phyloP scores from a whole-genome alignment of 1,284 basidiomycete genomes.

The Coniferiporia weirii region DNA sequence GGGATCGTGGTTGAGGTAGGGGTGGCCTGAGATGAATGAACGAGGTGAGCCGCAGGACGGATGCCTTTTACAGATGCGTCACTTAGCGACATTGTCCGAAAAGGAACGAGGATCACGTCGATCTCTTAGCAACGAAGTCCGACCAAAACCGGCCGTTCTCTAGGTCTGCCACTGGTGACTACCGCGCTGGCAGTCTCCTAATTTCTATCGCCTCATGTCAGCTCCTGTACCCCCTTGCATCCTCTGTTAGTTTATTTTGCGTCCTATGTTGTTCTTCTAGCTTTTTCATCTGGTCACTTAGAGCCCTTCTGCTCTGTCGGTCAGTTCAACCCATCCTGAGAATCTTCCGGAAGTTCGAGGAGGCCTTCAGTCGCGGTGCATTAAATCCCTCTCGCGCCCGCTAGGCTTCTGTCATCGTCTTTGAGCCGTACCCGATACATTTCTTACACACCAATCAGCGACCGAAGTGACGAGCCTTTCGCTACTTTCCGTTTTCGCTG shows the following conservation, averaged over 20 bases:
- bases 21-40: too few species aligned
- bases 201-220: neutral
- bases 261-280: neutral
- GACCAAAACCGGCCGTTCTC: too few species aligned
- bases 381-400: too few species aligned
- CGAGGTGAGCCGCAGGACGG: neutral
- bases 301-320: neutral
- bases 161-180: too few species aligned
- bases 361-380: neutral
- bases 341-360: neutral
- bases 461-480: too few species aligned
- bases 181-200: neutral
- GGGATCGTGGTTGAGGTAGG: neutral
- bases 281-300: neutral
- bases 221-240: neutral
- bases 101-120: neutral
- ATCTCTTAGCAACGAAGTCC: too few species aligned
- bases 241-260: neutral
- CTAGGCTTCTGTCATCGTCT: too few species aligned
- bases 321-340: neutral
- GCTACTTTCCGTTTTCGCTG: too few species aligned
- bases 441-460: too few species aligned
- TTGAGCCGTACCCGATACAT: too few species aligned
- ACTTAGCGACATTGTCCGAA: neutral
- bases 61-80: neutral